These are phyloP conservation scores for Cytospora piceicola DNA, from an alignment of 2,329 filamentous ascomycete genomes.

Conservation along the genomic window DNA sequence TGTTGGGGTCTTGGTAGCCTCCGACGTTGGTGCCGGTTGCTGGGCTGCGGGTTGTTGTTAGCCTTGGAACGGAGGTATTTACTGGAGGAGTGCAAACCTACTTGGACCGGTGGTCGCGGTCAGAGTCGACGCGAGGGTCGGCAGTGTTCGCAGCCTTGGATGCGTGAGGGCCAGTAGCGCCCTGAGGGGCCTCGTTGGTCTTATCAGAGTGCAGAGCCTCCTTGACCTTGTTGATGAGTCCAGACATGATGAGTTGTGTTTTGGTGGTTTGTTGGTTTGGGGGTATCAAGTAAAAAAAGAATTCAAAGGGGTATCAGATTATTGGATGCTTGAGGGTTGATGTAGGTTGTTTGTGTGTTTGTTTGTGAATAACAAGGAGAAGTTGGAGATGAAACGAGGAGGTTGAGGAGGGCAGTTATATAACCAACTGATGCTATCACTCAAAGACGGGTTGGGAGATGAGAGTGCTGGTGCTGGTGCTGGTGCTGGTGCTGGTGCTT, in stretches of 20 bases:
- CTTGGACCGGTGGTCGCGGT: slow-evolving; percentile 37
- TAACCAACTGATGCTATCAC: background rate
- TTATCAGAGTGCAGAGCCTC: slow-evolving; percentile 55
- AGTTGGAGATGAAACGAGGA: background rate
- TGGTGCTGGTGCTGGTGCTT: slow-evolving; percentile 2
- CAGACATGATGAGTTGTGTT: slow-evolving; percentile 53
- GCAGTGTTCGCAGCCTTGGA: slow-evolving; percentile 48
- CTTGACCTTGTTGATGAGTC: slow-evolving; percentile 64
- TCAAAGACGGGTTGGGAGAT: background rate
- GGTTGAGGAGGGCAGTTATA: slow-evolving; percentile 1
- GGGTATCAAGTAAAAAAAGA: slow-evolving; percentile 24
- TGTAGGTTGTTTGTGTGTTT: slow-evolving; percentile 1
- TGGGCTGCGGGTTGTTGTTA: slow-evolving; percentile 28
- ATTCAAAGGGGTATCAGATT: slow-evolving; percentile 5
- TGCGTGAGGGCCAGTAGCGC: slow-evolving; percentile 44
- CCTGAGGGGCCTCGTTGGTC: slow-evolving; percentile 36
- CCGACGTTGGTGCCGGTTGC: slow-evolving; percentile 43
- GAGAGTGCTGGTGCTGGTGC: no score
- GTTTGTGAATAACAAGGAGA: background rate
- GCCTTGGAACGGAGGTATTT: slow-evolving; percentile 39
- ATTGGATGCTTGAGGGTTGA: background rate
- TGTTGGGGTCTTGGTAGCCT: slow-evolving; percentile 31
- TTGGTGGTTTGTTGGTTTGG: slow-evolving; percentile 29
- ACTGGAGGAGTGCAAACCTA: slow-evolving; percentile 20
- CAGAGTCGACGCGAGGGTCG: slow-evolving; percentile 54